Evolutionary conservation across 805 yeast species (phyloP).

Genomic region (Torulaspora delbrueckii): DNA sequence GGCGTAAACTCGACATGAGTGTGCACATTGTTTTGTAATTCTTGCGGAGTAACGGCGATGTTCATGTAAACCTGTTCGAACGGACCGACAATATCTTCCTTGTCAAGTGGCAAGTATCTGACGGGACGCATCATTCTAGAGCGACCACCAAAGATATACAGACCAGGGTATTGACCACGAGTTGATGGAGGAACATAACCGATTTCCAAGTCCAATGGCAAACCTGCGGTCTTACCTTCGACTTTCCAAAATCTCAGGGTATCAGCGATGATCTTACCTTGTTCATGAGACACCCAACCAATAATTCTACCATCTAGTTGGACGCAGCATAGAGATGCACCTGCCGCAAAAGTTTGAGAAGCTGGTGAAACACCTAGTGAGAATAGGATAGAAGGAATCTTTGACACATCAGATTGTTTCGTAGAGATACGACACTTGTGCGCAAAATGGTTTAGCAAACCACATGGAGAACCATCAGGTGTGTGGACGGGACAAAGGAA

Average conservation of each 20-base stretch:
- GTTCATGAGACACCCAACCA: constrained; percentile 92
- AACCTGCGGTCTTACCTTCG: constrained; percentile 58
- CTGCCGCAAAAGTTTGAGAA: constrained; percentile 69
- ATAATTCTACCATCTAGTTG: constrained; percentile 88
- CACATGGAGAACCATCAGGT: constrained; percentile 99
- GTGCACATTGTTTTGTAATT: constrained; percentile 75
- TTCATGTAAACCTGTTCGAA: constrained; percentile 97
- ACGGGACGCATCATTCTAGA: constrained; percentile 97
- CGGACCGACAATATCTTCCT: constrained; percentile 88
- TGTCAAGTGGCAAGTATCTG: constrained; percentile 78
- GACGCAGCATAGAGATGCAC: constrained; percentile 83
- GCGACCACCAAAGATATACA: constrained; percentile 84
- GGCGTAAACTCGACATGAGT: constrained; percentile 94
- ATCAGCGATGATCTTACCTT: constrained; percentile 81
- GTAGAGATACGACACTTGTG: constrained; percentile 92
- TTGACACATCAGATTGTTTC: constrained; percentile 62
- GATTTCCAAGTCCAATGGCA: constrained; percentile 83
- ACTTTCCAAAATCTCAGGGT: constrained; percentile 92
- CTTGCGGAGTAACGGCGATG: constrained; percentile 90
- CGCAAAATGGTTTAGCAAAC: constrained; percentile 91
- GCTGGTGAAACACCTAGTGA: constrained; percentile 79
- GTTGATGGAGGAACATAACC: constrained; percentile 96
- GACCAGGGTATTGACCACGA: constrained; percentile 96
- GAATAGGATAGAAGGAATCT: constrained; percentile 60
- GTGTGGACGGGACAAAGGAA: constrained; percentile 98